phyloP scores from a whole-genome alignment of 208 protist genomes.

The Acanthamoeba quina region DNA sequence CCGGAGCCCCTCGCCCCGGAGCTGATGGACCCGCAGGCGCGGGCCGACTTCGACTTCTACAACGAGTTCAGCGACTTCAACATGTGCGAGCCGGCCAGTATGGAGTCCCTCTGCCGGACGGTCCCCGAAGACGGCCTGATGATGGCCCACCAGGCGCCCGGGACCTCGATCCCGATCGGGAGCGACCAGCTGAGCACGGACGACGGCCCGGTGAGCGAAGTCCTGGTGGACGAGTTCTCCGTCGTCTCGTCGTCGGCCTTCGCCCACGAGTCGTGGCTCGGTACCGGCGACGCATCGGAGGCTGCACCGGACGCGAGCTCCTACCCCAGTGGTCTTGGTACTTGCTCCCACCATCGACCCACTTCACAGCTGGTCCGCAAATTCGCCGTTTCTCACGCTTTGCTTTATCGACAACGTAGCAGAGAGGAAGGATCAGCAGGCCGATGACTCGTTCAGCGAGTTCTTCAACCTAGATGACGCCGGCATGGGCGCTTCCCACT shows the following conservation, averaged over 20 bases:
- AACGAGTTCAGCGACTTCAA: constrained; percentile 58
- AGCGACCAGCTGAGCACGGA: background rate
- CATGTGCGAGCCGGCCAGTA: constrained; percentile 9
- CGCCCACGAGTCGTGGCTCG: background rate
- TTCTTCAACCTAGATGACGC: constrained; percentile 18
- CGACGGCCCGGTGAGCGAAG: background rate
- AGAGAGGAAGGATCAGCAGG: background rate
- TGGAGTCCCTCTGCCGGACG: background rate
- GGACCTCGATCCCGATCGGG: too few species aligned
- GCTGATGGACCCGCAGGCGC: constrained; percentile 13
- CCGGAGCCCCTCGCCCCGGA: background rate
- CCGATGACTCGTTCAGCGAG: constrained; percentile 10
- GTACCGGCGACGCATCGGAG: background rate
- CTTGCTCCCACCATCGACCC: background rate
- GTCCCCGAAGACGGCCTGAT: background rate
- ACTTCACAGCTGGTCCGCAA: too few species aligned
- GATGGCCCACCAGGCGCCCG: too few species aligned
- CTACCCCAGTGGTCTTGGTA: background rate
- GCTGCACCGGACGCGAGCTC: background rate
- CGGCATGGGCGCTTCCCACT: constrained; percentile 16
- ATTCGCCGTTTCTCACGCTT: background rate
- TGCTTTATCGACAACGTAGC: background rate
- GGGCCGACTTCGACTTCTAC: constrained; percentile 17
- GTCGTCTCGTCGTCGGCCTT: background rate
- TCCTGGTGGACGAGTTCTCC: background rate